Evolutionary conservation across 2,329 filamentous ascomycete genomes (phyloP).

Genomic region (Apiospora phragmitis): DNA sequence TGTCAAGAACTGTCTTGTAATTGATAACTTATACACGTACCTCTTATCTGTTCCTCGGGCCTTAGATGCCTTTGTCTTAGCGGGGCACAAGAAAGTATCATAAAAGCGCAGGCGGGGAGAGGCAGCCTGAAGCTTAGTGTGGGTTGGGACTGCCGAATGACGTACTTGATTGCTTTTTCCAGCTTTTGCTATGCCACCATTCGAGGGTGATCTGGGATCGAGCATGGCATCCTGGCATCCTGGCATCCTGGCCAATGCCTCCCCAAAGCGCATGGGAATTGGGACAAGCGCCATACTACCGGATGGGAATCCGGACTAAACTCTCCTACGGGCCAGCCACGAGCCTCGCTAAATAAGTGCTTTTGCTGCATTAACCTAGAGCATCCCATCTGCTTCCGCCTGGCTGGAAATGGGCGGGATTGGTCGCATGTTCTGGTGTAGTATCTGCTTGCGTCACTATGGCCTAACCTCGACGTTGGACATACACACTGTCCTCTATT

Average conservation of each 20-base stretch:
- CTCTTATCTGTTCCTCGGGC: no score
- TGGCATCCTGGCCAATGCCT: not conserved
- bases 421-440: not conserved
- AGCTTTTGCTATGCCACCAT: not conserved
- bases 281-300: not conserved
- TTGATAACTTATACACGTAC: no score
- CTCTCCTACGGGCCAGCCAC: not conserved
- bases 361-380: not conserved
- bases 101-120: not conserved
- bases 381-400: not conserved
- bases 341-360: not conserved
- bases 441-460: slow-evolving; percentile 5
- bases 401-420: not conserved
- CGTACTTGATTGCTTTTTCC: not conserved
- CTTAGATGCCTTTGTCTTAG: not conserved
- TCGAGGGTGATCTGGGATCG: not conserved
- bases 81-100: not conserved
- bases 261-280: not conserved
- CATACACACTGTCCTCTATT: not conserved
- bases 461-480: not conserved
- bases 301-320: not conserved
- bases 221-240: not conserved
- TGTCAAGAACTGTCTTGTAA: no score
- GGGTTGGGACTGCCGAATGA: not conserved
- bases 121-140: not conserved